Conservation (phyloP, 306 rosid species). For the Medicago ruthenica region DNA sequence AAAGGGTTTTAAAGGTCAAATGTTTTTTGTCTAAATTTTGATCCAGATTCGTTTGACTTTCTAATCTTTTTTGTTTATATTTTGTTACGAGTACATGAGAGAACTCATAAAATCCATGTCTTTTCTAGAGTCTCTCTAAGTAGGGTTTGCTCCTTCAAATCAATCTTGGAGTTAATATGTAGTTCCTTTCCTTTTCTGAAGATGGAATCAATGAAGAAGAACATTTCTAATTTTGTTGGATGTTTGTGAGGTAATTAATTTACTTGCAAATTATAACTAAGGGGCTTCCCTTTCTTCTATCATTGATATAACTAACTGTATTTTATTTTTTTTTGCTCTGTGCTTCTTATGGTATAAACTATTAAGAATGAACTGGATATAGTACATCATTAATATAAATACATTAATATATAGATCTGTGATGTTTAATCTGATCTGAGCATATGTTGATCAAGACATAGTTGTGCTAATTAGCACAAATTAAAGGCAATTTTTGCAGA, state of each 20-base stretch:
- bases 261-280: not conserved
- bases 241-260: not conserved
- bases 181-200: not conserved
- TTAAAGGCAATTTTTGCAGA: too few species aligned
- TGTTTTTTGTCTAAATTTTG: too few species aligned
- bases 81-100: too few species aligned
- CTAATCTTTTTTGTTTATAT: too few species aligned
- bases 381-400: not conserved
- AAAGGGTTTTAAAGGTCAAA: too few species aligned
- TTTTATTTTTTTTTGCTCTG: not conserved
- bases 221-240: not conserved
- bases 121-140: not conserved
- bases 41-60: too few species aligned
- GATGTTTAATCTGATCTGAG: not conserved
- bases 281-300: not conserved
- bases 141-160: not conserved
- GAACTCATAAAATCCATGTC: not conserved
- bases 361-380: not conserved
- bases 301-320: not conserved
- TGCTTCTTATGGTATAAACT: slow-evolving; percentile 8
- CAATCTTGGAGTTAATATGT: too few species aligned
- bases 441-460: not conserved
- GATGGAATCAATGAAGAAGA: not conserved
- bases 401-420: not conserved
- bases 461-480: not conserved